phyloP scores from a whole-genome alignment of 768 basidiomycete species.

The Xerocomus brunneocitrinus region DNA sequence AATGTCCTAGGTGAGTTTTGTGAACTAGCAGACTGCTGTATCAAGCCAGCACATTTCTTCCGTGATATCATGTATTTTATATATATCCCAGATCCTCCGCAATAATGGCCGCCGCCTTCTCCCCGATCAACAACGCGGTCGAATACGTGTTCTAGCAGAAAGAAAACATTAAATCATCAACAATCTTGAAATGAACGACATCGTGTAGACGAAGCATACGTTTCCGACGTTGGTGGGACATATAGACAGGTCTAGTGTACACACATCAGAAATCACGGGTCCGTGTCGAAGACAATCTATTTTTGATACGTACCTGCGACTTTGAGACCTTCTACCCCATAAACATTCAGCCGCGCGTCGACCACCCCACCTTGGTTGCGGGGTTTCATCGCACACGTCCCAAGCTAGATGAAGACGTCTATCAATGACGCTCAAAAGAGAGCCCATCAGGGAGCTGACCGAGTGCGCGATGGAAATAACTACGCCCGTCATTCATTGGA shows the following conservation, averaged over 20 bases:
- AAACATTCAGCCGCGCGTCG: slow-evolving; percentile 56
- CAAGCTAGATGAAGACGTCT: slow-evolving; percentile 35
- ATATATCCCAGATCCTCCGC: slow-evolving; percentile 3
- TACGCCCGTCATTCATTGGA: background rate
- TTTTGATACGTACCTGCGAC: slow-evolving; percentile 44
- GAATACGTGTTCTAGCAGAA: slow-evolving; percentile 10
- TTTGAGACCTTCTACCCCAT: slow-evolving; percentile 55
- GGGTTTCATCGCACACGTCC: slow-evolving; percentile 68
- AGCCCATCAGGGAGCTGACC: background rate
- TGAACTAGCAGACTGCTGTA: no score
- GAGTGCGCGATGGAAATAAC: slow-evolving; percentile 11
- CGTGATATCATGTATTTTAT: no score
- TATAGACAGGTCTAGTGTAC: slow-evolving; percentile 34
- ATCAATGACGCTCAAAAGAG: background rate
- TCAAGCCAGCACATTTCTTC: no score
- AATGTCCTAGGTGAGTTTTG: no score
- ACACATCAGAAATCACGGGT: background rate
- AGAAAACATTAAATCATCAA: background rate
- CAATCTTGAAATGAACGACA: background rate
- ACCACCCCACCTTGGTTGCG: slow-evolving; percentile 58
- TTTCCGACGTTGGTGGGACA: slow-evolving; percentile 23
- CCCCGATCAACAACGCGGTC: slow-evolving; percentile 14
- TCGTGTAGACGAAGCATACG: no score
- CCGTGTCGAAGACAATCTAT: background rate
- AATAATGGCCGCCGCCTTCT: slow-evolving; percentile 15